Evolutionary conservation across 2,329 filamentous ascomycete genomes (phyloP), one percentile per base, ranked within the genome.

Genomic region (Penicillium frequentans): DNA sequence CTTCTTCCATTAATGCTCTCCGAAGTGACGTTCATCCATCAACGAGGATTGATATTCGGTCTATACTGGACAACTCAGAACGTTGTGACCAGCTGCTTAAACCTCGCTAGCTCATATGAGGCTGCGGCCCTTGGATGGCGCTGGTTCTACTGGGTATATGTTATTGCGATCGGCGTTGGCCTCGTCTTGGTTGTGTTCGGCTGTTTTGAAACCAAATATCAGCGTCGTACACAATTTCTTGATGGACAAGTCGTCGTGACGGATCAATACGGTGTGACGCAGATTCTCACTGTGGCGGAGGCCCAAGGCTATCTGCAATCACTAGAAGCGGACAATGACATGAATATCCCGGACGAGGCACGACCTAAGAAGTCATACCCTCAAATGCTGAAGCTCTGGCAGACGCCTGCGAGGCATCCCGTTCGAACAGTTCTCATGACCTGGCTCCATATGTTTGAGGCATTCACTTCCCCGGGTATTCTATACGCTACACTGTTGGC

Each of bases 91-190:
- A 63, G 62, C 11, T 58, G 53, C 16, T 66, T 78, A 27, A 72
- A 71, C 23, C 64, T 78, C 5, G 70, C 70, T 2, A 65, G 64
- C 2, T 74, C 70, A 5, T 78, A 77, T 45, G 62, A 74, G 27
- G 71, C 69, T 2, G 71, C 69, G 1, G 69, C 70, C 5, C 59
- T 73, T 0, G 69, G 70, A 1, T 78, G 76, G 75, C 64, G 74
- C 37, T 79, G 75, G 73, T 78, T 75, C 60, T 79, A 78, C 49
- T 76, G 73, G 72, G 67, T 77, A 1, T 74, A 74, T 21, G 69
- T 68, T 10, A 73, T 75, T 42, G 67, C 75, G 5, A 62, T 71
- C 9, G 73, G 63, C 9, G 51, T 71, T 6, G 73, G 74, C 1
- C 61, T 77, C 9, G 47, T 81, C 58, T 52, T 78, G 24, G 61